Evolutionary conservation across 2,329 filamentous ascomycete species (phyloP), one percentile per base, ranked within the genome.

Genomic region (Alternaria tenuissima): DNA sequence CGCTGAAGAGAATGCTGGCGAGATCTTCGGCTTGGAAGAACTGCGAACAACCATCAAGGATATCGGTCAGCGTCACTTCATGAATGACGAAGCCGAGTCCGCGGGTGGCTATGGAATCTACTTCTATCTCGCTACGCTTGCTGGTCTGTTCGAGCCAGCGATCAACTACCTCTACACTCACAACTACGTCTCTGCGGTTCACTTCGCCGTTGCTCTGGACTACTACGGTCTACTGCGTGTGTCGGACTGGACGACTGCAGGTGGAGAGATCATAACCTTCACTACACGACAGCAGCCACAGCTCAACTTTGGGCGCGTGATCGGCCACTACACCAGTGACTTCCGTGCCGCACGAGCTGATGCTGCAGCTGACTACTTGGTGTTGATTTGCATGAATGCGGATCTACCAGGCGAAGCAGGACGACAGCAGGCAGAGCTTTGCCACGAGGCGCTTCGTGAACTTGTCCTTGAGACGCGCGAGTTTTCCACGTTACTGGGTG

Each of bases 391-490:
- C 78, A 87, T 99, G 57, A 98, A 98, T 75, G 87, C 89, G 51
- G 94, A 97, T 76, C 83, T 96, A 43, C 87, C 85, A 26, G 91
- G 90, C 20, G 87, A 91, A 57, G 84, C 89, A 6, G 93, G 93
- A 57, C 88, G 87, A 62, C 89, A 90, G 43, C 94, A 97, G 75
- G 87, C 89, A 54, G 88, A 87, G 48, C 87, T 97, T 38, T 98
- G 94, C 79, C 93, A 97, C 78, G 93, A 97, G 78, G 94, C 93
- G 7, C 84, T 99, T 58, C 91, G 94, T 36, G 95, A 98, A 79
- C 88, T 98, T 57, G 93, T 97, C 26, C 85, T 99, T n/a, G 95
- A 99, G 81, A 97, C 94, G 20, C 89, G 94, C 67, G 95, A 99
- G 75, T 99, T 98, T 79, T 94, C 94, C 73, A 91, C 93, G 73